Evolutionary conservation across 768 basidiomycete genomes (phyloP), one percentile per base, ranked within the genome.

Genomic region (Cantharellus anzutake): DNA sequence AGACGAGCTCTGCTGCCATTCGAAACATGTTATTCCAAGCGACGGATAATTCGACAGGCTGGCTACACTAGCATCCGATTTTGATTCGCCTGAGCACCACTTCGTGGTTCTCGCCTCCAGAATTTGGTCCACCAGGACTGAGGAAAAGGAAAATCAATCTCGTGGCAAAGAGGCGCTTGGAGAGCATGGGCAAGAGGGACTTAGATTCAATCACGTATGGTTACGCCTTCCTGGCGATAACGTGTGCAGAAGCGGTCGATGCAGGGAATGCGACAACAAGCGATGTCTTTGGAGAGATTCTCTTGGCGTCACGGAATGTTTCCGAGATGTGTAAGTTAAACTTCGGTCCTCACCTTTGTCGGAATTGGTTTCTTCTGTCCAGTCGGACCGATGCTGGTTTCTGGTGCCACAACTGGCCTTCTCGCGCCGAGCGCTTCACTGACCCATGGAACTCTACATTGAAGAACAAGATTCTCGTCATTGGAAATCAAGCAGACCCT

Each of bases 401-500:
- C 35, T 55, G 37, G 11, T 55, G 57, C 57, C 57, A 58, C 35
- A n/a, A 37, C 1, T 59, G 58, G 58, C n/a, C n/a, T 34, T 29
- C 29, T 14, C 42, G 58, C 5, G 58, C 58, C 5, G 58, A 59
- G 38, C 5, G 58, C 11, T 59, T 56, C 38, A 16, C 5, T 37
- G 58, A 52, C n/a, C 58, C 58, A 34, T 59, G 58, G 58, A 59
- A 59, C 41, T 11, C 14, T 41, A 2, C 35, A 42, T 2, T 35
- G 5, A 5, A 39, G 38, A 60, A 60, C 60, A 58, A 58, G 3
- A 60, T 60, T 37, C 14, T 60, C 16, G 59, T 60, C 59, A 44
- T 60, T 34, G 59, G 59, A 11, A 60, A 38, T 41, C 11, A 16
- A 14, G 29, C 38, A 11, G 60, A 60, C 42, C 60, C 60, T 4